These are phyloP conservation scores for Melaleuca quinquenervia DNA, from an alignment of 345 rosid species.

Conservation along the genomic window DNA sequence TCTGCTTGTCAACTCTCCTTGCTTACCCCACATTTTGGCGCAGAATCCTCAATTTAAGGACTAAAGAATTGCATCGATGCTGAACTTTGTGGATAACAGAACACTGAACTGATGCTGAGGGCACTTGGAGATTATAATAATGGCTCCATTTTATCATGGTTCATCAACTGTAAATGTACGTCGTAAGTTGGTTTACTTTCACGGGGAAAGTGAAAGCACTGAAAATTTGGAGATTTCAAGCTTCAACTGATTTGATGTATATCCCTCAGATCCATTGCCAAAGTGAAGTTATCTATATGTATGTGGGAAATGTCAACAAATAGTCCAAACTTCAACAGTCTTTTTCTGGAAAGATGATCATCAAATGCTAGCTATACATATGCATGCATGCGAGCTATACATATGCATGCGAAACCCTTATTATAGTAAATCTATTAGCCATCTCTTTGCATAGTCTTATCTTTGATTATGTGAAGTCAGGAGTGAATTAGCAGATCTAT, in stretches of 20 bases:
- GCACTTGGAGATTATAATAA: neutral
- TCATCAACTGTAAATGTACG: neutral
- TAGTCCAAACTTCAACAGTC: neutral
- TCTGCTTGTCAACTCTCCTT: neutral
- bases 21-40: neutral
- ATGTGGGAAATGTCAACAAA: neutral
- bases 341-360: neutral
- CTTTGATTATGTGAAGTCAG: neutral
- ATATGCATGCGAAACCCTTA: neutral
- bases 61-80: neutral
- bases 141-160: neutral
- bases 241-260: neutral
- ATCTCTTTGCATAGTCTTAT: neutral
- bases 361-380: neutral
- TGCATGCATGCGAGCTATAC: neutral
- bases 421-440: neutral
- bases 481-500: neutral
- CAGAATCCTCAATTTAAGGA: neutral
- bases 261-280: neutral
- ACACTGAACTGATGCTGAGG: neutral
- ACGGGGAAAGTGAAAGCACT: neutral
- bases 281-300: neutral
- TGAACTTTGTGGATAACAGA: neutral
- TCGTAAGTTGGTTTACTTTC: neutral
- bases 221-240: neutral